Base-by-base conservation (phyloP, 2,329 filamentous ascomycete species). In the Aspergillus quadricinctus region DNA sequence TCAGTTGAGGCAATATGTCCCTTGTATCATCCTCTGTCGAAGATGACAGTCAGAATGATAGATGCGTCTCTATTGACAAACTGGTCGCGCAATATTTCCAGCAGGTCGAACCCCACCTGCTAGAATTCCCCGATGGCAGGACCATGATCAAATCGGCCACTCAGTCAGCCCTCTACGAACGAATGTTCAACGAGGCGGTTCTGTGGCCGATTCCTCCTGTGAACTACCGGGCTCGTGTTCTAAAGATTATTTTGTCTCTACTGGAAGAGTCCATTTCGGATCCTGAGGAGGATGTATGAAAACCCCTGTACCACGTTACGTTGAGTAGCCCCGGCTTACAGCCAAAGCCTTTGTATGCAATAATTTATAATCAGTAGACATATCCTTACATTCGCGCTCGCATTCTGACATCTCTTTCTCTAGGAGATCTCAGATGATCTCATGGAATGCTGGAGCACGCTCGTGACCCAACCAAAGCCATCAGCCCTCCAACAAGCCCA, bases 351-450 rank as follows among this genome's bases (percentile, higher is more conserved):
- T 56, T 53, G 54, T 59, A 35, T 54, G 19, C 55, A 58, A 50
- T 50, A 54, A 31, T 56, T 50, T 35, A 23, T 23, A 21, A 43
- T 25, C n/a, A 37, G 19, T 11, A 25, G 35, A 11, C 29, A 17
- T 35, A 11, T 56, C 10, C 25, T 49, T 31, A 35, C 52, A 41
- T 21, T 48, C 25, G 31, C 27, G 25, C 8, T 40, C 49, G 10
- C 6, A 43, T 25, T 35, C 46, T 29, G 31, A 49, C 45, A 28
- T 29, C 5, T 52, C 21, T 37, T 4, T 7, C 6, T 37, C 61
- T 75, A 97, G 92, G 91, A 88, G 72, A 86, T 96, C 49, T 91
- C 88, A 59, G 90, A 96, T 73, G 81, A 88, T 72, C 82, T 97
- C 66, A 89, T 93, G 82, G 79, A 80, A 54, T 78, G 80, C 40